phyloP scores from a whole-genome alignment of 345 rosid species.

The Hibiscus trionum region DNA sequence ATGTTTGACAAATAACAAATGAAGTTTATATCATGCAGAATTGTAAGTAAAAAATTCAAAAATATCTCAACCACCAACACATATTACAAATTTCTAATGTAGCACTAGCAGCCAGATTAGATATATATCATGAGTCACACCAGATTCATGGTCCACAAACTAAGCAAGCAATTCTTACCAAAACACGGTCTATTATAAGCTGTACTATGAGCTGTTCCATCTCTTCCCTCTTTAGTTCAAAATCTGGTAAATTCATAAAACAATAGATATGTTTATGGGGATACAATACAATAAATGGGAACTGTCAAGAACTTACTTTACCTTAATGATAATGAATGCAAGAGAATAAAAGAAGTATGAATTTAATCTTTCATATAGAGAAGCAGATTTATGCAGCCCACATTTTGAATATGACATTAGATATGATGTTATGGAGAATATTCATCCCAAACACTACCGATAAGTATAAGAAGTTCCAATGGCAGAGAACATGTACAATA shows the following conservation, averaged over 20 bases:
- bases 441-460: not conserved
- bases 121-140: not conserved
- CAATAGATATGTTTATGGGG: not conserved
- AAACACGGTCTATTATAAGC: slow-evolving; percentile 56
- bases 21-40: not conserved
- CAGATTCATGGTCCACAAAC: not conserved
- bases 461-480: not conserved
- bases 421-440: not conserved
- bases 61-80: not conserved
- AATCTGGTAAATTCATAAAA: slow-evolving; percentile 34
- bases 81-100: not conserved
- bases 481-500: not conserved
- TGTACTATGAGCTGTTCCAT: slow-evolving; percentile 63
- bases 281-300: not conserved
- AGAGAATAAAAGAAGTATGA: not conserved
- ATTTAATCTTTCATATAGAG: not conserved
- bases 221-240: slow-evolving; percentile 60
- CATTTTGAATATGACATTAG: not conserved
- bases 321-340: not conserved
- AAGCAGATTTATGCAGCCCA: not conserved
- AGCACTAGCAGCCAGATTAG: no score
- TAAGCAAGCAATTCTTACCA: slow-evolving; percentile 42
- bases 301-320: not conserved
- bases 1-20: not conserved
- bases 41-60: not conserved